Percentiles rank a stretch among this genome's conserved stretches.
phyloP scores from a whole-genome alignment of 2,329 filamentous ascomycete genomes.

The Talaromyces pinophilus region DNA sequence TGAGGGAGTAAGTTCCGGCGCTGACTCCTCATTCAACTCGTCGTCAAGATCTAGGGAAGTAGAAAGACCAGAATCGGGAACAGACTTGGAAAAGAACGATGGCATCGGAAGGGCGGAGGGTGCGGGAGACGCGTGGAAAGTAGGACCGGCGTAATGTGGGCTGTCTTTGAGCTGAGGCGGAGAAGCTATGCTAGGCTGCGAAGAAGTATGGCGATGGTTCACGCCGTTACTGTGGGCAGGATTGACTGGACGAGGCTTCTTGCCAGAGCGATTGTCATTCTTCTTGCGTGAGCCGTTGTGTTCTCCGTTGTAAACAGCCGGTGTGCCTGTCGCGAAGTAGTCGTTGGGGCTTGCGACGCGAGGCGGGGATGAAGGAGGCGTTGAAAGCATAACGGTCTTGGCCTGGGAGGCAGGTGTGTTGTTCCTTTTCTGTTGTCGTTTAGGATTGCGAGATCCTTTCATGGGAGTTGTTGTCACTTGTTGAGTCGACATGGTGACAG shows the following conservation, averaged over 20 bases:
- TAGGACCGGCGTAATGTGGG: slow-evolving; percentile 76
- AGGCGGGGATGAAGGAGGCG: slow-evolving; percentile 42
- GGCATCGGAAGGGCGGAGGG: slow-evolving; percentile 88
- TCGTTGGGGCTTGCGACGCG: slow-evolving; percentile 33
- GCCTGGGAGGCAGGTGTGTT: slow-evolving; percentile 36
- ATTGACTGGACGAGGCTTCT: slow-evolving; percentile 34
- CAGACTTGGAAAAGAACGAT: slow-evolving; percentile 77
- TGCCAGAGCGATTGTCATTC: slow-evolving; percentile 35
- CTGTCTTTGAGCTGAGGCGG: slow-evolving; percentile 40
- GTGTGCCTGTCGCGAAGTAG: slow-evolving; percentile 31
- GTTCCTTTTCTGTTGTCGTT: slow-evolving; percentile 37
- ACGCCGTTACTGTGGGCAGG: slow-evolving; percentile 27
- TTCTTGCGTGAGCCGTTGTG: slow-evolving; percentile 39
- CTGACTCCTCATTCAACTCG: slow-evolving; percentile 36
- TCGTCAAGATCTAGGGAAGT: slow-evolving; percentile 42
- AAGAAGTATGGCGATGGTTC: slow-evolving; percentile 38
- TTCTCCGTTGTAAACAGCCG: slow-evolving; percentile 28
- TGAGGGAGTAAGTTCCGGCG: slow-evolving; percentile 44
- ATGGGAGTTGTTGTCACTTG: slow-evolving; percentile 39
- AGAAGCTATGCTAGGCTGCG: slow-evolving; percentile 46
- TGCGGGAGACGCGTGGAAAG: slow-evolving; percentile 92
- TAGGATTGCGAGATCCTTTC: slow-evolving; percentile 42
- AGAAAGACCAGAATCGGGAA: slow-evolving; percentile 60
- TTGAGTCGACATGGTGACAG: slow-evolving; percentile 49
- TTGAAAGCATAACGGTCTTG: slow-evolving; percentile 34